These are phyloP conservation scores for Coemansia sp. DNA, from an alignment of 192 early-diverging fungal species.

Conservation along the genomic window DNA sequence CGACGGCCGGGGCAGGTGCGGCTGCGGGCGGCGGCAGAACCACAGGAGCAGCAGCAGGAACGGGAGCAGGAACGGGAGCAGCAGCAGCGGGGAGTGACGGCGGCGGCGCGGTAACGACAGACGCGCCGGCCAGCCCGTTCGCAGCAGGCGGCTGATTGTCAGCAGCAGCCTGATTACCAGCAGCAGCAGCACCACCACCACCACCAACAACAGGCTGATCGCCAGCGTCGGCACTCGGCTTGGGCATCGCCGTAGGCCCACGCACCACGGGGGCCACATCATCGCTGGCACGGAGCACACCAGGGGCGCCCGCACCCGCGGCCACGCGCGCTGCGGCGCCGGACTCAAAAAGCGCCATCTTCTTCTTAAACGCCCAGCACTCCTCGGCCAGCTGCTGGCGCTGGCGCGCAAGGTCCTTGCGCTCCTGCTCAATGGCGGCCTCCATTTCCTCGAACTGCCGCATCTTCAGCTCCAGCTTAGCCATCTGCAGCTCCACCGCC, in stretches of 20 bases:
- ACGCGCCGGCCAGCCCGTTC: neutral
- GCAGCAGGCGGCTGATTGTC: neutral
- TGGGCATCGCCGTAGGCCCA: slow-evolving; percentile 32
- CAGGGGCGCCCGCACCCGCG: slow-evolving; percentile 12
- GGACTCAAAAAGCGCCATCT: slow-evolving; percentile 46
- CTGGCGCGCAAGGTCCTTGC: slow-evolving; percentile 67
- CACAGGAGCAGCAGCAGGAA: neutral
- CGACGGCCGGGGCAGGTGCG: too few relatives aligned
- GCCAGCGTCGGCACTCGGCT: slow-evolving; percentile 6
- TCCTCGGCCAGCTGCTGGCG: slow-evolving; percentile 49
- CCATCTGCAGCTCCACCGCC: slow-evolving; percentile 82
- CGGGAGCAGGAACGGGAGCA: neutral
- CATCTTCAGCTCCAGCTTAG: slow-evolving; percentile 91
- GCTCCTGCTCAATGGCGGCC: slow-evolving; percentile 81
- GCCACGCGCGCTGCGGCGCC: slow-evolving; percentile 29
- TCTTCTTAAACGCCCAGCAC: slow-evolving; percentile 49
- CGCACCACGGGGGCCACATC: slow-evolving; percentile 25
- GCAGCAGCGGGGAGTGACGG: too few relatives aligned
- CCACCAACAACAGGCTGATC: neutral
- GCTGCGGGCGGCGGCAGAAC: neutral
- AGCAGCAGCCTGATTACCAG: neutral
- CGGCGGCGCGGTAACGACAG: too few relatives aligned
- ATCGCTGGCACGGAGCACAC: slow-evolving; percentile 38
- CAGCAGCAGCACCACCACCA: neutral
- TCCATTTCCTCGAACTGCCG: slow-evolving; percentile 92